These are phyloP conservation scores for Vigna angularis DNA, from an alignment of 306 rosid species.

Conservation along the genomic window DNA sequence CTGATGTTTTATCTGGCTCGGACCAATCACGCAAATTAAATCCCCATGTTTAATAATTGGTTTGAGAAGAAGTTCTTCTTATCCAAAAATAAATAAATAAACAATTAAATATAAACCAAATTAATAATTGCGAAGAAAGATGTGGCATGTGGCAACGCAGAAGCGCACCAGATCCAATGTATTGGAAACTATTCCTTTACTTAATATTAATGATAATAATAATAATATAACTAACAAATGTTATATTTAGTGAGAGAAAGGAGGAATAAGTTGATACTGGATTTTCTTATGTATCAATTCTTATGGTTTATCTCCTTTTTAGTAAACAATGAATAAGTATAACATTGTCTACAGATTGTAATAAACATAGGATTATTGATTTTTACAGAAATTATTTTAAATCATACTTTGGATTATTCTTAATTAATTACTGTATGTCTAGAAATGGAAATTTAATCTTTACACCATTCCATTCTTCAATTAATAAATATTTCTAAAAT, in stretches of 20 bases:
- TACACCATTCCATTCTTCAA: too few relatives aligned
- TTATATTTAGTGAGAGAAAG: background rate
- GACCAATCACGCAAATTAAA: background rate
- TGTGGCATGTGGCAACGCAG: slow-evolving; percentile 28
- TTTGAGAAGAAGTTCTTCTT: background rate
- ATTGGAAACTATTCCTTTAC: slow-evolving; percentile 25
- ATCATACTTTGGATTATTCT: too few relatives aligned
- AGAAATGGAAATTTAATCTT: too few relatives aligned
- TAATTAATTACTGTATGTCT: too few relatives aligned
- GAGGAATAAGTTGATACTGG: background rate
- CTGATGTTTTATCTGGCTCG: background rate
- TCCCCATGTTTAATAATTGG: background rate
- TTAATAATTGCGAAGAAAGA: slow-evolving; percentile 37
- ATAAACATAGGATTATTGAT: too few relatives aligned
- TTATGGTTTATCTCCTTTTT: background rate
- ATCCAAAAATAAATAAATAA: background rate
- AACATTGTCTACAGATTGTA: background rate
- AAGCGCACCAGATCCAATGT: slow-evolving; percentile 64
- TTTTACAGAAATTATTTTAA: too few relatives aligned
- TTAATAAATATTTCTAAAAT: too few relatives aligned
- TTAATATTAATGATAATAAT: too few relatives aligned
- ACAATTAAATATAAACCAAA: background rate
- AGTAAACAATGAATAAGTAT: background rate
- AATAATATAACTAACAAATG: background rate
- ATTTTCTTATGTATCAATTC: background rate